These are phyloP conservation scores for Aureoboletus auriporus DNA, from an alignment of 768 basidiomycete species.

Conservation along the genomic window DNA sequence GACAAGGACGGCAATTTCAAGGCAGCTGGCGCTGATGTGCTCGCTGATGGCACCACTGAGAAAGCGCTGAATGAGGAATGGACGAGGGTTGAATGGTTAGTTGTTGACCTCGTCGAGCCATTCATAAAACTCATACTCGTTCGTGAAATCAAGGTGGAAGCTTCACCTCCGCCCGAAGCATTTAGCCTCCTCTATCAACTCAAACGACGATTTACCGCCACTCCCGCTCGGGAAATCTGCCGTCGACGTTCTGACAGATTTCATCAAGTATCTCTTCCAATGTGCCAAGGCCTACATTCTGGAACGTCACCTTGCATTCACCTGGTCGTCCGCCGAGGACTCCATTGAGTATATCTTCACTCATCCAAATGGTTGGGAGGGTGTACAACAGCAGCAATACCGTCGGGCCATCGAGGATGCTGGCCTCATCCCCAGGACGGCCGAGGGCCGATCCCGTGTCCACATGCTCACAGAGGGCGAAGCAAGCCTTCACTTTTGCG, in stretches of 20 bases:
- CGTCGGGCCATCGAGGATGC: constrained; percentile 17
- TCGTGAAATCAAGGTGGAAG: constrained; percentile 19
- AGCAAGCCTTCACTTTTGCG: constrained; percentile 31
- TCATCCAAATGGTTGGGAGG: constrained; percentile 29
- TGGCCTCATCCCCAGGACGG: constrained; percentile 13
- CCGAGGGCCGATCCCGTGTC: constrained; percentile 12
- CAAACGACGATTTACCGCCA: constrained; percentile 28
- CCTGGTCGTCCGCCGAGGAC: constrained; percentile 13
- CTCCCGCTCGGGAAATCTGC: constrained; percentile 17
- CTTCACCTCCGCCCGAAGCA: constrained; percentile 17
- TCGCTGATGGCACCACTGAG: constrained; percentile 27
- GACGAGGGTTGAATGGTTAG: constrained; percentile 18
- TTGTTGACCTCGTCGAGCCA: not conserved
- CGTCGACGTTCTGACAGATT: constrained; percentile 19
- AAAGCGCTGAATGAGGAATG: constrained; percentile 30
- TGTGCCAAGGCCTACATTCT: constrained; percentile 15
- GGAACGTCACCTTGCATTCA: constrained; percentile 11
- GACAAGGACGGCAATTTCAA: constrained; percentile 31
- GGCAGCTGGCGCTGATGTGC: constrained; percentile 41
- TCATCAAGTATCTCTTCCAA: constrained; percentile 15
- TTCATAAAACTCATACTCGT: not conserved
- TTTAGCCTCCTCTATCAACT: constrained; percentile 15
- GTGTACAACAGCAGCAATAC: constrained; percentile 20
- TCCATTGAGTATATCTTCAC: constrained; percentile 20
- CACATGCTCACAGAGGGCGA: constrained; percentile 19